Base-by-base conservation (phyloP, 495 filamentous ascomycete genomes). In the Cenococcum geophilum region DNA sequence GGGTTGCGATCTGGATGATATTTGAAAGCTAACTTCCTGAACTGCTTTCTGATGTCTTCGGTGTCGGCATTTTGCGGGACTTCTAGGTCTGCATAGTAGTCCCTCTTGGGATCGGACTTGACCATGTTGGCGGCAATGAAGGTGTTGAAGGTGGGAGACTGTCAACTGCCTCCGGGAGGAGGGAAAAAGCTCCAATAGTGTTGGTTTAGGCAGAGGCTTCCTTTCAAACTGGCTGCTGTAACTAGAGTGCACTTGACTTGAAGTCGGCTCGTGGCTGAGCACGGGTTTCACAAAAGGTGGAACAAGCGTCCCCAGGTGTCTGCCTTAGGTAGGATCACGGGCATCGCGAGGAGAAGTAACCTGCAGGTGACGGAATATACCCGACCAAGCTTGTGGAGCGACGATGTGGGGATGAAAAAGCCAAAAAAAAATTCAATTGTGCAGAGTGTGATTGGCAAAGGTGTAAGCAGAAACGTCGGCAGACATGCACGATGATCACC, bases 1-100 rank as follows among this genome's bases (percentile, higher is more conserved):
- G 86, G 88, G 67, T 97, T 95, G 47, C 91, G 84, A 71, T 97
- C 92, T 6, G 92, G 92, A 69, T 97, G 92, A 66, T 85, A 95
- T 67, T 85, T 85, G 25, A 93, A 79, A 36, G 91, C 91, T 66
- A 95, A 79, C 73, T 89, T 91, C 66, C 84, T 82, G 76, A 91
- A 97, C 66, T 91, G 87, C 75, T 84, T 91, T 73, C 89, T 93
- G 67, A 96, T 83, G 40, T 93, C 89, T 4, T 82, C 80, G 4
- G 78, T 66, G 61, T 86, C 82, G 37, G 87, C 88, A 59, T 75
- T 78, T 8, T 82, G 72, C 0, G 78, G 67, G 11, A 95, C 71
- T 54, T 87, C 88, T 34, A 96, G 79, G 75, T 95, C 91, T 45
- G 83, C 83, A 74, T 96, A 96, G 77, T 95, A 96, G 74, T 96